These are phyloP conservation scores for Conoideocrella luteorostrata DNA, from an alignment of 2,329 filamentous ascomycete genomes.

Conservation along the genomic window DNA sequence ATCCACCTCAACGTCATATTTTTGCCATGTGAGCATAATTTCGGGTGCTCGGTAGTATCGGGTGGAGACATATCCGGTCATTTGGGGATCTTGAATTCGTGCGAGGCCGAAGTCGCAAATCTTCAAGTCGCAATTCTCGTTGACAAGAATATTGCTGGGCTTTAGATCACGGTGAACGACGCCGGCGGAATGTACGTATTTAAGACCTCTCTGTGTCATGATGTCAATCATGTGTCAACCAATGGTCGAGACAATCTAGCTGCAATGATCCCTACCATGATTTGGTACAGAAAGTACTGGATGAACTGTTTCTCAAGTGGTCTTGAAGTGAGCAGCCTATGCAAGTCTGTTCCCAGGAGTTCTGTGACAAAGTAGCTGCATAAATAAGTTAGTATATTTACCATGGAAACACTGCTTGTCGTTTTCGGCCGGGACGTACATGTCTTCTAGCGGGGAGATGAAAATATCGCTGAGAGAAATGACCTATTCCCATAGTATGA, in stretches of 20 bases:
- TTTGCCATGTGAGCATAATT: constrained; percentile 99
- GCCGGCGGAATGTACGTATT: constrained; percentile 98
- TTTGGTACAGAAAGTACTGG: constrained; percentile 99
- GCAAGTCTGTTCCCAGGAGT: constrained; percentile 90
- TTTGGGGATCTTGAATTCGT: constrained; percentile 96
- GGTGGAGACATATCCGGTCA: constrained; percentile 98
- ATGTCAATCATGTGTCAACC: constrained; percentile 11
- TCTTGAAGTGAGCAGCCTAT: constrained; percentile 88
- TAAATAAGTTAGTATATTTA: constrained; percentile 12
- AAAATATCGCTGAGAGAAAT: constrained; percentile 99
- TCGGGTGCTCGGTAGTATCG: constrained; percentile 97
- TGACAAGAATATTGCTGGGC: constrained; percentile 97
- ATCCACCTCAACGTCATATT: constrained; percentile 98
- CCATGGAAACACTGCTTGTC: constrained; percentile 7
- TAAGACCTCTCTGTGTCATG: constrained; percentile 72
- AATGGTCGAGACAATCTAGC: constrained; percentile 1
- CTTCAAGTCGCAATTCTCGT: constrained; percentile 99
- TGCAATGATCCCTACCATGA: constrained; percentile 79
- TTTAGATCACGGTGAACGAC: constrained; percentile 97
- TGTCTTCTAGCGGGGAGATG: constrained; percentile 97
- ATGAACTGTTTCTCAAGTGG: constrained; percentile 99
- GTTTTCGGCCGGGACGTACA: constrained; percentile 51
- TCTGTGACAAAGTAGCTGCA: constrained; percentile 94
- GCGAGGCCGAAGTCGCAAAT: constrained; percentile 98
- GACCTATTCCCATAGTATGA: constrained; percentile 49